phyloP scores from a whole-genome alignment of 345 rosid genomes.

The Euphorbia tirucalli region DNA sequence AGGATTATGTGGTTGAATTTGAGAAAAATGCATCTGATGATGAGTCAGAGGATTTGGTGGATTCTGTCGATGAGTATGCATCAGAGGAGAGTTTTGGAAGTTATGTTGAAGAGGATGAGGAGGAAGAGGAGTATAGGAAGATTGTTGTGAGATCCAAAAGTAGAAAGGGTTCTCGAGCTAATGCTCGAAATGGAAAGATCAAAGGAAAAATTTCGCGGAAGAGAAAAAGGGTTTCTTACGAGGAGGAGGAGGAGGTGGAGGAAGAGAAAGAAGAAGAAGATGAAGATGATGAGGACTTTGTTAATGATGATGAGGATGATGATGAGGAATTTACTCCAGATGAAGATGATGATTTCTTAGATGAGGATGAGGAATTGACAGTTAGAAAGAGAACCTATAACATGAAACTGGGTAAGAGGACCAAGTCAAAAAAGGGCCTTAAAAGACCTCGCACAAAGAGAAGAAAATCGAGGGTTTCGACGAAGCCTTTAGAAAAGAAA shows the following conservation, averaged over 20 bases:
- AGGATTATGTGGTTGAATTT: constrained; percentile 85
- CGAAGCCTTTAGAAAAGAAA: constrained; percentile 39
- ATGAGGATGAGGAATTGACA: constrained; percentile 62
- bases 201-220: constrained; percentile 24
- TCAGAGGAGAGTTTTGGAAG: constrained; percentile 50
- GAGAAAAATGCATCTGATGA: constrained; percentile 68
- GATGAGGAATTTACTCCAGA: constrained; percentile 49
- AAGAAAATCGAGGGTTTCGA: constrained; percentile 40
- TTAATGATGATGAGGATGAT: constrained; percentile 45
- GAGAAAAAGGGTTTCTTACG: constrained; percentile 19
- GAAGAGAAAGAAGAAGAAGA: constrained; percentile 45
- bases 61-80: constrained; percentile 46
- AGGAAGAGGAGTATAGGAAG: constrained; percentile 35
- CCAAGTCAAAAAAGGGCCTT: constrained; percentile 35
- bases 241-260: constrained; percentile 40
- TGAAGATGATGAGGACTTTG: constrained; percentile 37
- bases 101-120: constrained; percentile 38
- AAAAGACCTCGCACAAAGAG: constrained; percentile 36
- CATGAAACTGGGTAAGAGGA: constrained; percentile 33
- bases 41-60: constrained; percentile 53
- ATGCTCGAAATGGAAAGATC: constrained; percentile 15
- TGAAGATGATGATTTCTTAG: constrained; percentile 31
- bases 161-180: constrained; percentile 32
- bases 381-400: constrained; percentile 33
- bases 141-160: constrained; percentile 41